Base-by-base conservation (phyloP, 805 yeast genomes). In the Torulaspora delbrueckii region DNA sequence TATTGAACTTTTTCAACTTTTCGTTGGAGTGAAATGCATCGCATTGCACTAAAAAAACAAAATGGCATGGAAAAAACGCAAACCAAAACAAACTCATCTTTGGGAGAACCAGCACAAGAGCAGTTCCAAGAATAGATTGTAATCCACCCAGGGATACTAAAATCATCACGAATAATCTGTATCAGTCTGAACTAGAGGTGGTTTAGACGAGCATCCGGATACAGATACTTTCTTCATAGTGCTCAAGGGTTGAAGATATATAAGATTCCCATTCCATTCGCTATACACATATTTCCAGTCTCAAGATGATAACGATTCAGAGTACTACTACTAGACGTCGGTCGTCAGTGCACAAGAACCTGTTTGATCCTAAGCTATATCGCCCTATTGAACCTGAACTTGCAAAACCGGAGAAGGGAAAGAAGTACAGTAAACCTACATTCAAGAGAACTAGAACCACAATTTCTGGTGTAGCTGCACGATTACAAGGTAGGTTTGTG, bases 281-380 rank as follows among this genome's bases (percentile, higher is more conserved):
- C 42, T 39, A 18, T n/a, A 26, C n/a, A 26, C 12, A 10, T 5
- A 19, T 5, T 19, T 27, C 27, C 16, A 19, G 16, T 14, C 12
- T 9, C 8, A 5, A 14, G n/a, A 47, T 47, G 51, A 43, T 51
- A 9, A 40, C 44, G n/a, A 46, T 44, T 10, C 48, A 45, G 26
- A 46, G 50, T 24, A 47, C 51, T 7, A 42, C 53, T 16, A 46
- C 51, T 8, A 50, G 47, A 40, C 54, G 57, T 10, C 53, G 54
- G 18, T 32, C 43, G 8, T 48, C 56, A 3, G 45, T 47, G 6
- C 59, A 56, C 33, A 55, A 44, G 40, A 59, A 60, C 26, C 37
- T 57, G 16, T 55, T 50, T 46, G 65, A 58, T 37, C 56, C 62
- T 8, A 38, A 46, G 10, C 46, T 57, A 0, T 57, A 51, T 42